Conservation (phyloP, 305 asterid genomes). For the Petunia hybrid region DNA sequence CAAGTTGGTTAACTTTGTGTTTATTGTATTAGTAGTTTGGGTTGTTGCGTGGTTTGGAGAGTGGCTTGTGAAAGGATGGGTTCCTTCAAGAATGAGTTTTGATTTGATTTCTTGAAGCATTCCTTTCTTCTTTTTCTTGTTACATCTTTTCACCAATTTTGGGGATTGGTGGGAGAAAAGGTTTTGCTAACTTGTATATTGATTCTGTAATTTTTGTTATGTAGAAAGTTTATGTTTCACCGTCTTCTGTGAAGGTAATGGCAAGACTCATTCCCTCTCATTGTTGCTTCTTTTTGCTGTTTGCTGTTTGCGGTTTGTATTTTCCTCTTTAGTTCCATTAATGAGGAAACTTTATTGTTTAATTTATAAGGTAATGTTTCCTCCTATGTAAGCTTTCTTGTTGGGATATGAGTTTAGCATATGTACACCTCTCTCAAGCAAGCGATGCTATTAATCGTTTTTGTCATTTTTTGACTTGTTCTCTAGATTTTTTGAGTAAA, state of each 20-base stretch:
- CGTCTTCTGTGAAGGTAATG: slow-evolving; percentile 16
- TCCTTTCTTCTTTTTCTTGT: slow-evolving; percentile 24
- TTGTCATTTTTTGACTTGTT: too few relatives aligned
- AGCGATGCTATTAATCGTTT: too few relatives aligned
- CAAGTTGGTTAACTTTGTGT: slow-evolving; percentile 29
- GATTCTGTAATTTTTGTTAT: slow-evolving; percentile 11
- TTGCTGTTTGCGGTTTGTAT: too few relatives aligned
- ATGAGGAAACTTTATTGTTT: too few relatives aligned
- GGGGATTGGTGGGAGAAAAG: slow-evolving; percentile 38
- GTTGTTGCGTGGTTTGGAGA: slow-evolving; percentile 35
- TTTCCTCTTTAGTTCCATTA: not conserved
- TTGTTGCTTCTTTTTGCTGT: not conserved
- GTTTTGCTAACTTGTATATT: slow-evolving; percentile 26
- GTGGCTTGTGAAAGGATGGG: slow-evolving; percentile 43
- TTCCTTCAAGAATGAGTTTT: slow-evolving; percentile 68
- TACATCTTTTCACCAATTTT: slow-evolving; percentile 44
- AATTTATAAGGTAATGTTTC: too few relatives aligned
- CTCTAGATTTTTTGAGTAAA: too few relatives aligned
- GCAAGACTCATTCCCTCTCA: not conserved
- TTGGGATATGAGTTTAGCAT: not conserved
- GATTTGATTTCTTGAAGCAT: slow-evolving; percentile 60
- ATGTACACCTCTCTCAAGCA: too few relatives aligned
- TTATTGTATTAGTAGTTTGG: slow-evolving; percentile 27
- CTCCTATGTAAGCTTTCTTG: not conserved
- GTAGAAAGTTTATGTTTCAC: not conserved